Base-by-base conservation (phyloP, 371 early-diverging fungal genomes). In the Blakeslea trispora region DNA sequence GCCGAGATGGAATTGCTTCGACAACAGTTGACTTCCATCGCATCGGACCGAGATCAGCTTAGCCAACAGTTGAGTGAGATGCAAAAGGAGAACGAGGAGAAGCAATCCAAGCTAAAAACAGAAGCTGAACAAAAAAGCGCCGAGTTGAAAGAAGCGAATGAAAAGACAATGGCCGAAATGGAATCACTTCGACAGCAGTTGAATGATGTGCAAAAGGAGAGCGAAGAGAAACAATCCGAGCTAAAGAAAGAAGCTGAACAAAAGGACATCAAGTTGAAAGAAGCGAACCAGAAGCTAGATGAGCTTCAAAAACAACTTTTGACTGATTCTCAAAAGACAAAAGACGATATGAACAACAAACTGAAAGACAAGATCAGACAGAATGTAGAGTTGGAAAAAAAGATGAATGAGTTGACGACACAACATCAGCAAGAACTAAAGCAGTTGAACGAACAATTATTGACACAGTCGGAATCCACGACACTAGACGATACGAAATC, bases 271-370 rank as follows among this genome's bases (percentile, higher is more conserved):
- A 43, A 69, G 44, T 45, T 68, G 35, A 41, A 52, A 2, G 50
- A 51, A 43, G 15, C n/a, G 14, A 21, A 43, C 32, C 13, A 45
- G n/a, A 46, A 53, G n/a, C 28, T 45, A 13, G 31, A 48, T 4
- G 48, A 46, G 15, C 3, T 31, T 1, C 37, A 35, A 15, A 53
- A 53, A 15, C 53, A 59, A 41, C 40, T 24, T 15, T 28, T 52
- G 3, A 52, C 80, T 5, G 62, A 79, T 8, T 68, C 67, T 13
- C 81, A 82, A 7, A 86, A 85, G 45, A 64, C 83, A 37, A 75
- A 72, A 32, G 50, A 53, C 1, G 59, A 63, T 34, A 64, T 53
- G 32, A 43, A 60, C 8, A 42, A 23, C 18, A 60, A 60, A 19
- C 21, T 60, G 13, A 53, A 49, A 24, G 49, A 34, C 2, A 43